phyloP scores from a whole-genome alignment of 2,329 filamentous ascomycete genomes.

The Didymella lethalis region DNA sequence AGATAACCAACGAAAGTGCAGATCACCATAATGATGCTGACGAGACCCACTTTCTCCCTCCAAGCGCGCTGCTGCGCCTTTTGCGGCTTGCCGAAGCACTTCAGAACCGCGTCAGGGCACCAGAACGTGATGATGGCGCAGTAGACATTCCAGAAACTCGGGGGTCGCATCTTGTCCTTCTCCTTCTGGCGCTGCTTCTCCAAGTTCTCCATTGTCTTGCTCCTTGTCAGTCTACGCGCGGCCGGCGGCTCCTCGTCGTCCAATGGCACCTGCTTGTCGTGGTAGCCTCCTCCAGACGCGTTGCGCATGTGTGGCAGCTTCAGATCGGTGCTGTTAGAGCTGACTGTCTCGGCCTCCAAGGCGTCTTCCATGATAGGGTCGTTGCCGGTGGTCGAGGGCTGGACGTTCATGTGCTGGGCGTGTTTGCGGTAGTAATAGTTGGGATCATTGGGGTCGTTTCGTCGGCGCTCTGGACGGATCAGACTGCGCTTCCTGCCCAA shows the following conservation, averaged over 20 bases:
- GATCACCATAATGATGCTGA: constrained; percentile 90
- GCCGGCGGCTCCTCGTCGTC: constrained; percentile 39
- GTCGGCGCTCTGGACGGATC: constrained; percentile 85
- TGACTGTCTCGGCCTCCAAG: constrained; percentile 61
- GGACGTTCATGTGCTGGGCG: constrained; percentile 88
- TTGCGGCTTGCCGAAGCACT: constrained; percentile 83
- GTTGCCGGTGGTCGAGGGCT: constrained; percentile 91
- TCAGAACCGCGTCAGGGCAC: constrained; percentile 84
- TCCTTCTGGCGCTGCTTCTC: constrained; percentile 67
- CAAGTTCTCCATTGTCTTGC: constrained; percentile 66
- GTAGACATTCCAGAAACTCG: constrained; percentile 94
- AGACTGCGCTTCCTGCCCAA: constrained; percentile 82
- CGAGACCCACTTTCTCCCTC: constrained; percentile 97
- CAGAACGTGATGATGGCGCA: constrained; percentile 94
- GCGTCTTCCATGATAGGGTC: constrained; percentile 83
- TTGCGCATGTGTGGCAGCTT: constrained; percentile 54
- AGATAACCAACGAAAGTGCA: constrained; percentile 91
- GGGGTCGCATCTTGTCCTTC: constrained; percentile 72
- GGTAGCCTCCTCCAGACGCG: constrained; percentile 50
- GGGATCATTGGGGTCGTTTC: constrained; percentile 85
- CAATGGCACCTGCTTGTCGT: constrained; percentile 49
- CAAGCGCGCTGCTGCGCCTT: constrained; percentile 91
- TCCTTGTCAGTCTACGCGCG: constrained; percentile 72
- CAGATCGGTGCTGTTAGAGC: constrained; percentile 69
- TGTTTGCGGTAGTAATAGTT: constrained; percentile 97